Evolutionary conservation across 2,329 filamentous ascomycete species (phyloP), one percentile per base, ranked within the genome.

Genomic region (Dryadomyces quercus-mongolicae): DNA sequence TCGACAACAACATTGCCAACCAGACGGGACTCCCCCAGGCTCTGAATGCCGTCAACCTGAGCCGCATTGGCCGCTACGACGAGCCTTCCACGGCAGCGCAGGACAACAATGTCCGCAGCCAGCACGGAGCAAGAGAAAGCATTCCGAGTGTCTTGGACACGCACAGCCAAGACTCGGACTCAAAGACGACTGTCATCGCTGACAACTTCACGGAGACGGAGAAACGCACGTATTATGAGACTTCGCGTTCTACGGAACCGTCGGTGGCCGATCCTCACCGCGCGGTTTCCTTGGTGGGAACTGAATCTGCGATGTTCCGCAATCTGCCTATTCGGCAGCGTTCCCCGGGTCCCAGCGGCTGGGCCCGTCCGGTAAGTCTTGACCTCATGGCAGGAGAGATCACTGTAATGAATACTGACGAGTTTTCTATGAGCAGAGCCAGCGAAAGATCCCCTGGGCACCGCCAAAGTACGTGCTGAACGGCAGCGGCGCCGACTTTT

Each of bases 321-420:
- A 8, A 4, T 4, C 25, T 12, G 49, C 21, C 50, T 9, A 12
- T 16, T 4, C 50, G 42, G 16, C 6, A 16, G 8, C 4, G 51
- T 43, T 7, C 21, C 6, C 31, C 51, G 1, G 31, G 25, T 10
- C 15, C 43, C n/a, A 53, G 40, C 18, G 55, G 52, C 3, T 61
- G 60, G 60, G 60, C 58, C 7, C 45, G 51, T n/a, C 60, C 60
- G n/a, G 60, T 61, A 56, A 21, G 57, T 50, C n/a, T 12, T 15
- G 34, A 4, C 20, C 44, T 15, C 2, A 13, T n/a, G 34, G 5
- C 3, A 46, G n/a, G n/a, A 22, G 2, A 40, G 20, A 21, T 50
- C 21, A 10, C 7, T 50, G 18, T 20, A 20, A 7, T 20, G 34
- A 52, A 20, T 38, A 20, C 31, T 38, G 4, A 53, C 5, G 2